These are phyloP conservation scores for Opeltia flavorubescens DNA, from an alignment of 495 filamentous ascomycete species.

Conservation along the genomic window DNA sequence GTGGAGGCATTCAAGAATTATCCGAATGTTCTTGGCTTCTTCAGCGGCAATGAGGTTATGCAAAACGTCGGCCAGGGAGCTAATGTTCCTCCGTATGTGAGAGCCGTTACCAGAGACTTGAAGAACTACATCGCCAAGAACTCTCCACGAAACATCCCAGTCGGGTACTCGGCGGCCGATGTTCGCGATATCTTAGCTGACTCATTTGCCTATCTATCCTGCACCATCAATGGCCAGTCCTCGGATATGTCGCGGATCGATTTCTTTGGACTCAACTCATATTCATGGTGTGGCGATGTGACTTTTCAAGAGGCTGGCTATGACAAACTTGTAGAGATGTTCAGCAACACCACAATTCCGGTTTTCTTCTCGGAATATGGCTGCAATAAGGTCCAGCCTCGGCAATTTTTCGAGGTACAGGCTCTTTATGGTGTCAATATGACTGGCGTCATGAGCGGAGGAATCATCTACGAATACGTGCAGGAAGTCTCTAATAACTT, in stretches of 20 bases:
- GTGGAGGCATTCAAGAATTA: constrained; percentile 92
- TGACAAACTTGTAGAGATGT: constrained; percentile 53
- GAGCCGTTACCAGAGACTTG: constrained; percentile 65
- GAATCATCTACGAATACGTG: constrained; percentile 78
- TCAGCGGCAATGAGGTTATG: constrained; percentile 89
- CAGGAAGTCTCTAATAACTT: constrained; percentile 62
- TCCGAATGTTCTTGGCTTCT: constrained; percentile 84
- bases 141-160: constrained; percentile 53
- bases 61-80: constrained; percentile 43
- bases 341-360: constrained; percentile 59
- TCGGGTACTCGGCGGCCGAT: constrained; percentile 92
- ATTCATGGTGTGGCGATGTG: constrained; percentile 79
- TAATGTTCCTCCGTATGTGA: constrained; percentile 48
- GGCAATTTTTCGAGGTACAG: constrained; percentile 69
- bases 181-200: constrained; percentile 67
- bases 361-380: constrained; percentile 96
- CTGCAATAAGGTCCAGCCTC: constrained; percentile 71
- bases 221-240: constrained; percentile 49
- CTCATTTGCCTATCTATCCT: constrained; percentile 73
- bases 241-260: constrained; percentile 55
- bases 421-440: constrained; percentile 71
- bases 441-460: constrained; percentile 66
- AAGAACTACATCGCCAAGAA: constrained; percentile 78
- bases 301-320: constrained; percentile 57
- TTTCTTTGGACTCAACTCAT: constrained; percentile 89